These are phyloP conservation scores for Neonectria hederae DNA, from an alignment of 2,329 filamentous ascomycete genomes.

Conservation along the genomic window DNA sequence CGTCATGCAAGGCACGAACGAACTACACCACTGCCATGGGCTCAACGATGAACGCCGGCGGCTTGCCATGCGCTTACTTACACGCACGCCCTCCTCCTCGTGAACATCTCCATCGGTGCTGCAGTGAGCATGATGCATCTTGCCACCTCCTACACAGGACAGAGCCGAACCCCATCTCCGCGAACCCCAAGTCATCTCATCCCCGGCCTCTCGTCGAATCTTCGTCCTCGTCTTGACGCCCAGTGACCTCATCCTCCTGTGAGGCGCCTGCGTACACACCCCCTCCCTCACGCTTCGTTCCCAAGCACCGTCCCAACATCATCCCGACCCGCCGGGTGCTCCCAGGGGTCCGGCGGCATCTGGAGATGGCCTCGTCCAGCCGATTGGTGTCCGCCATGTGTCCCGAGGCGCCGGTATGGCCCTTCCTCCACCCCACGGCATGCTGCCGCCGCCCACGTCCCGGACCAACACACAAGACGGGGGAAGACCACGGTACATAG, in stretches of 20 bases:
- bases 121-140: constrained; percentile 33
- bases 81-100: neutral
- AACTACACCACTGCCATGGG: constrained; percentile 5
- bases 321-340: constrained; percentile 1
- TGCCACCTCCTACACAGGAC: constrained; percentile 19
- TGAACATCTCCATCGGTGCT: constrained; percentile 8
- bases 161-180: neutral
- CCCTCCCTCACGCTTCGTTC: constrained; percentile 3
- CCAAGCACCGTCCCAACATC: neutral
- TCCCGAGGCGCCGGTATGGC: constrained; percentile 8
- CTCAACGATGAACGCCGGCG: constrained; percentile 6
- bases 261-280: constrained; percentile 1
- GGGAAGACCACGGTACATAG: neutral
- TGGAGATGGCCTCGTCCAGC: constrained; percentile 27
- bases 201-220: constrained; percentile 8
- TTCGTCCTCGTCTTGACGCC: constrained; percentile 25
- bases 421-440: neutral
- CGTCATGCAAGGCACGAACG: constrained; percentile 15
- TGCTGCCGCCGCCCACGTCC: neutral
- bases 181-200: neutral
- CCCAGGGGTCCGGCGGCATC: constrained; percentile 28
- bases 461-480: neutral
- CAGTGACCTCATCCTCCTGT: constrained; percentile 30
- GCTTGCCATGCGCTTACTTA: neutral
- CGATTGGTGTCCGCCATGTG: constrained; percentile 25